Evolutionary conservation across 768 basidiomycete genomes (phyloP), one percentile per base, ranked within the genome.

Genomic region (Serendipita sp.): DNA sequence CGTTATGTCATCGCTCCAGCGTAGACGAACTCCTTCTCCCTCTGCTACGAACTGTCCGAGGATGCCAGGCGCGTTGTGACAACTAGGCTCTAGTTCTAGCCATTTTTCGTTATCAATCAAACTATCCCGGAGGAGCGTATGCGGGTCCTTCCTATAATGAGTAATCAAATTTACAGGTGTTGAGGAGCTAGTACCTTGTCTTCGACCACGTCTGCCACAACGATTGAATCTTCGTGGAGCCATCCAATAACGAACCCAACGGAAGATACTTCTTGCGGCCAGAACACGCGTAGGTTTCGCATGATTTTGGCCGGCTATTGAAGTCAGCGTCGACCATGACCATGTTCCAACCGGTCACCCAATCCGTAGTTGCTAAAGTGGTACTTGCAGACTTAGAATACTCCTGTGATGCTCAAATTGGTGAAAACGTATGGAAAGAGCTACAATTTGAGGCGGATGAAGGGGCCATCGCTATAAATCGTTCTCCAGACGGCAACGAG

Each of bases 141-240:
- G 18, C 3, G 29, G 18, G 48, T 50, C 48, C 48, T 50, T 18
- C 8, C n/a, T 18, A 50, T 31, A 5, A n/a, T 50, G 48, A 50
- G n/a, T 50, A 50, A 5, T 50, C 48, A 31, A 18, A 5, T 18
- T 50, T 50, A 50, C 48, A 50, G 29, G 6, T 8, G 5, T 31
- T 5, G n/a, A 18, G 40, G 40, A 40, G 18, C 18, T 50, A 10
- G 55, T n/a, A 60, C 55, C 33, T 60, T 37, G 55, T 29, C 31
- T 60, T 60, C 55, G 8, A 60, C 55, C 55, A 60, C 55, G n/a
- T 31, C 36, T 8, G 55, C 55, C 2, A 60, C 36, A 60, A 60
- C 55, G 10, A 60, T 34, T 10, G 36, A 11, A 16, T 27, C 34
- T n/a, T 60, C 55, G 55, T 60, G 55, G 11, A 60, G 55, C 55